These are phyloP conservation scores for Pythium brassicae DNA, from an alignment of 352 stramenopile genomes.

Conservation along the genomic window DNA sequence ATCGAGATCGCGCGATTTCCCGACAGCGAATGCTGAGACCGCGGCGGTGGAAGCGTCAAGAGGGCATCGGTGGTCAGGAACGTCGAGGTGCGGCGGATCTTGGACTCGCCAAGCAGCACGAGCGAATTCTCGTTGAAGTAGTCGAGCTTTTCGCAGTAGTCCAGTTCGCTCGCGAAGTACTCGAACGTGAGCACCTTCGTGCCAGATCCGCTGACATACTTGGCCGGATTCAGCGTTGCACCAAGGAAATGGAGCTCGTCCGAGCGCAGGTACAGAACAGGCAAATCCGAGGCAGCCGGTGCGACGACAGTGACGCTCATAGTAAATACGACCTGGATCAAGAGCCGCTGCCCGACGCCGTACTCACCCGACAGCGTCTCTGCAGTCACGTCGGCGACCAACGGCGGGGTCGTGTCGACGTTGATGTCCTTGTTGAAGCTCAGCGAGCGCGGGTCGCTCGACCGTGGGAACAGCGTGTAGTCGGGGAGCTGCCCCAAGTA, in stretches of 20 bases:
- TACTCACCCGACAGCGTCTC: constrained; percentile 50
- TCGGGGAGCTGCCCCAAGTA: constrained; percentile 35
- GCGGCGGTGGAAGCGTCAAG: constrained; percentile 39
- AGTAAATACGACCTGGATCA: constrained; percentile 50
- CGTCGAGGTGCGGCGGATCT: constrained; percentile 42
- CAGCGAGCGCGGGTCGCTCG: constrained; percentile 36
- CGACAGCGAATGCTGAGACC: constrained; percentile 37
- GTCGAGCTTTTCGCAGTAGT: constrained; percentile 63
- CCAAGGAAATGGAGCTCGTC: constrained; percentile 53
- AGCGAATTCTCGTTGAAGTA: constrained; percentile 53
- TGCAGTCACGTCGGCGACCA: constrained; percentile 36
- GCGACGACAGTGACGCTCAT: constrained; percentile 33
- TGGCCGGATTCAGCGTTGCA: constrained; percentile 30
- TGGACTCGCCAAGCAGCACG: constrained; percentile 20
- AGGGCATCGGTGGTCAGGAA: constrained; percentile 38
- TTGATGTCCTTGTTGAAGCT: constrained; percentile 55
- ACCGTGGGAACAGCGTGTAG: constrained; percentile 45
- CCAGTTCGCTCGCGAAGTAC: constrained; percentile 41
- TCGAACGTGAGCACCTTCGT: constrained; percentile 44
- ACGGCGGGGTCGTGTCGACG: constrained; percentile 48
- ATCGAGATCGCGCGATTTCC: constrained; percentile 46
- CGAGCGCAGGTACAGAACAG: constrained; percentile 34
- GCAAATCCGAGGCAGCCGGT: constrained; percentile 7
- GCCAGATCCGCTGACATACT: constrained; percentile 48
- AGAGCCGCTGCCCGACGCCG: constrained; percentile 46